A percentile compares a stretch with the other conserved stretches of the same genome.
phyloP scores from a whole-genome alignment of 768 basidiomycete species.

The Leccinum olivaceopallidum region DNA sequence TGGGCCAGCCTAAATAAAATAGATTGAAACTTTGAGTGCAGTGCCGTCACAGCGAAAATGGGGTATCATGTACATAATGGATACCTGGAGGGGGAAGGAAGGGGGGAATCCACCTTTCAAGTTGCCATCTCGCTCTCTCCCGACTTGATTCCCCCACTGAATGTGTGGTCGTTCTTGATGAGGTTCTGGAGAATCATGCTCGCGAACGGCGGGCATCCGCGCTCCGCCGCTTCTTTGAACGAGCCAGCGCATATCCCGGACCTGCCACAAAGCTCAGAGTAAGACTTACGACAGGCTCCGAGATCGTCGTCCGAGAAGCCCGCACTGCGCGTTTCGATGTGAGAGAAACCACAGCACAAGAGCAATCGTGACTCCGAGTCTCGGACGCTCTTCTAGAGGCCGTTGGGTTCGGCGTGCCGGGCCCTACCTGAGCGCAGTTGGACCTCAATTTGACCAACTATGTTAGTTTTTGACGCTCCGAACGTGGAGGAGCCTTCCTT shows the following conservation, averaged over 20 bases:
- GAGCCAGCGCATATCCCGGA: neutral
- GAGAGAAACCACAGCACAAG: neutral
- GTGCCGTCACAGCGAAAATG: neutral
- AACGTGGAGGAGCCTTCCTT: neutral
- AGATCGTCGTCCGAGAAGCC: slow-evolving; percentile 5
- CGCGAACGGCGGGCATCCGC: neutral
- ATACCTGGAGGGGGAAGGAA: slow-evolving; percentile 10
- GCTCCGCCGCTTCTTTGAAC: neutral
- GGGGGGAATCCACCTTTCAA: neutral
- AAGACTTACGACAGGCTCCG: slow-evolving; percentile 5
- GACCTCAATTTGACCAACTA: neutral
- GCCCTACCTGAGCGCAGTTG: neutral
- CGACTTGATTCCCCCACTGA: slow-evolving; percentile 5
- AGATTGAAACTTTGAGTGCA: neutral
- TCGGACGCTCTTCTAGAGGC: neutral
- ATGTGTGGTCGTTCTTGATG: neutral
- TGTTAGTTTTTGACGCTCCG: neutral
- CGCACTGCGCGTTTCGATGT: slow-evolving; percentile 7
- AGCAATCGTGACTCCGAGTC: neutral
- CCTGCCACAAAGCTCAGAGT: slow-evolving; percentile 1
- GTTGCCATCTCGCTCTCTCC: slow-evolving; percentile 10
- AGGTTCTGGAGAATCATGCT: slow-evolving; percentile 4
- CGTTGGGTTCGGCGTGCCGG: slow-evolving; percentile 2
- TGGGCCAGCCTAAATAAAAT: slow-evolving; percentile 1
- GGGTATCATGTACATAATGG: neutral